Conservation (phyloP, 768 basidiomycete genomes). For the Macrolepiota dolichaula region DNA sequence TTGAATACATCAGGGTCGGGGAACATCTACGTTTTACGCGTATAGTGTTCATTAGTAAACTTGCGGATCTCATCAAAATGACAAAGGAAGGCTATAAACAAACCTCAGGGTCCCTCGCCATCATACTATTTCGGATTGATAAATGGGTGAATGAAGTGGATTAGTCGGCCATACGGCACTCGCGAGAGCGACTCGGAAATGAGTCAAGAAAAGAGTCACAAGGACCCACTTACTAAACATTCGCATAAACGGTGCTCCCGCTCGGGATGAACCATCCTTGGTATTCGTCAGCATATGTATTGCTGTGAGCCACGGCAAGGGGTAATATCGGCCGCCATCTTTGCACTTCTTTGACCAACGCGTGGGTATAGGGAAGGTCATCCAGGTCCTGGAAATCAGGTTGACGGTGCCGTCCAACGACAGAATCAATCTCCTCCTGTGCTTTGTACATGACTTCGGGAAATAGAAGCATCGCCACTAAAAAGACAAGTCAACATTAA, state of each 20-base stretch:
- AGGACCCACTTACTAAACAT: slow-evolving; percentile 18
- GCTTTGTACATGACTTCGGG: slow-evolving; percentile 23
- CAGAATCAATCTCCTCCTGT: slow-evolving; percentile 27
- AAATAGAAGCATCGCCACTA: slow-evolving; percentile 26
- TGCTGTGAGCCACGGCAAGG: slow-evolving; percentile 29
- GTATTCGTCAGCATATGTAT: slow-evolving; percentile 31
- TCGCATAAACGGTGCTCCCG: slow-evolving; percentile 22
- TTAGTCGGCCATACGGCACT: neutral
- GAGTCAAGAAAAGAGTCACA: slow-evolving; percentile 2
- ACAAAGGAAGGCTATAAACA: neutral
- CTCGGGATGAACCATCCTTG: slow-evolving; percentile 32
- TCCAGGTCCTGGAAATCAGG: slow-evolving; percentile 23
- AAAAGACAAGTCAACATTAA: neutral
- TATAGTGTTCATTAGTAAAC: neutral
- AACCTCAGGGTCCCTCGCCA: slow-evolving; percentile 21
- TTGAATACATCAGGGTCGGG: slow-evolving; percentile 18
- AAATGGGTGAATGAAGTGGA: neutral
- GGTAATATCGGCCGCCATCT: slow-evolving; percentile 24
- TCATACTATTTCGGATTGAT: slow-evolving; percentile 12
- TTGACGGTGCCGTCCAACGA: slow-evolving; percentile 22
- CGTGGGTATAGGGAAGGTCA: slow-evolving; percentile 18
- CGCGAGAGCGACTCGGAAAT: neutral
- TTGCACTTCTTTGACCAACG: slow-evolving; percentile 16
- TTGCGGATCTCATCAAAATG: neutral
- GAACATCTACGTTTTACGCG: slow-evolving; percentile 15